These are phyloP conservation scores for Pleurostoma richardsiae DNA, from an alignment of 2,329 filamentous ascomycete genomes.

Conservation along the genomic window DNA sequence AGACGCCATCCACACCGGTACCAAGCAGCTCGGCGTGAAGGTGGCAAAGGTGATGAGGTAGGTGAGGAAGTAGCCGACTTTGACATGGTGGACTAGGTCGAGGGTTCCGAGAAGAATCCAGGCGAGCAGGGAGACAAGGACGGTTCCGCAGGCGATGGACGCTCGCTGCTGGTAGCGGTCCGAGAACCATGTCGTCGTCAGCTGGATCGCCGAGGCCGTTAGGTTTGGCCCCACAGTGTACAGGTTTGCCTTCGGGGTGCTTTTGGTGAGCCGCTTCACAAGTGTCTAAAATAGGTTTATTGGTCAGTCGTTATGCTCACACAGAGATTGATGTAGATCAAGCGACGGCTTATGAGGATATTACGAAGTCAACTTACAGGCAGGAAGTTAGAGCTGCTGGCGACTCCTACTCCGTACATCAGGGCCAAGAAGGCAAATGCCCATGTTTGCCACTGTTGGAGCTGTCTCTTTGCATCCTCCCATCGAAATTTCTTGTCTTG, in stretches of 20 bases:
- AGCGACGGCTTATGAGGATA: too few relatives aligned
- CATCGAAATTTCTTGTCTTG: slow-evolving; percentile 10
- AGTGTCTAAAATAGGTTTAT: slow-evolving; percentile 5
- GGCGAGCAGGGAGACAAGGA: slow-evolving; percentile 10
- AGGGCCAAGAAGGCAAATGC: slow-evolving; percentile 15
- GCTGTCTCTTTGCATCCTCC: slow-evolving; percentile 13
- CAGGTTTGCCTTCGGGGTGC: slow-evolving; percentile 16
- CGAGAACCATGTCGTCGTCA: slow-evolving; percentile 11
- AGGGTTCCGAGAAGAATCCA: slow-evolving; percentile 15
- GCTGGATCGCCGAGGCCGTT: slow-evolving; percentile 11
- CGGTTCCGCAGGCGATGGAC: neutral
- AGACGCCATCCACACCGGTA: slow-evolving; percentile 12
- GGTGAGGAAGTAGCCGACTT: slow-evolving; percentile 15
- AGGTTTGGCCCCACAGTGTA: slow-evolving; percentile 16
- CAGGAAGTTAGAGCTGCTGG: slow-evolving; percentile 18
- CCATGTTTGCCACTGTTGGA: slow-evolving; percentile 17
- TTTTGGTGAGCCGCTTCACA: slow-evolving; percentile 25
- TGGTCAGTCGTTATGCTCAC: too few relatives aligned
- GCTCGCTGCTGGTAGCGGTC: slow-evolving; percentile 14
- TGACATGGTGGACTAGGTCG: slow-evolving; percentile 7
- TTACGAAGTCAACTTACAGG: slow-evolving; percentile 2
- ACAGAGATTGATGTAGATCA: too few relatives aligned
- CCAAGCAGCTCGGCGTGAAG: slow-evolving; percentile 13
- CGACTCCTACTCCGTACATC: slow-evolving; percentile 18
- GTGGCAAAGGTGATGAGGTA: slow-evolving; percentile 13